Evolutionary conservation across 148 eudicot genomes (phyloP).

Genomic region (Talinum fruticosum): DNA sequence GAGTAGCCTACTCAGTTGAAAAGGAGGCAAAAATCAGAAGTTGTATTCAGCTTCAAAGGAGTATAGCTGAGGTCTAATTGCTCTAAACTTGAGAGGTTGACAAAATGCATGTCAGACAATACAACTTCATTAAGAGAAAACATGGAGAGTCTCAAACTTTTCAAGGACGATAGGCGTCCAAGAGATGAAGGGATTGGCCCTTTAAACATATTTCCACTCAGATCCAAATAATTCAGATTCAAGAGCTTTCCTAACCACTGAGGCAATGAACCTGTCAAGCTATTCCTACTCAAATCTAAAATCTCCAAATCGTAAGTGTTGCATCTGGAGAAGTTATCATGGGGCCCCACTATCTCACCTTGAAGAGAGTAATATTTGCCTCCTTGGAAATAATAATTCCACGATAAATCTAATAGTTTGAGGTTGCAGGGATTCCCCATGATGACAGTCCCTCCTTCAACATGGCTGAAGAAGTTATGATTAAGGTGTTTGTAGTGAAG

Average conservation of each 20-base stretch:
- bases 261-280: slow-evolving; percentile 29
- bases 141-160: not conserved
- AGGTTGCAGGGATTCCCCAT: not conserved
- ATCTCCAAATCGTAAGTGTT: not conserved
- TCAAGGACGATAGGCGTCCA: slow-evolving; percentile 3
- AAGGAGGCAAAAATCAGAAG: not conserved
- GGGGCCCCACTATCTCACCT: not conserved
- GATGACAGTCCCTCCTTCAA: not conserved
- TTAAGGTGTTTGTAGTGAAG: not conserved
- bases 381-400: no score
- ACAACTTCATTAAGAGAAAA: not conserved
- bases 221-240: not conserved
- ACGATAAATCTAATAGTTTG: not conserved
- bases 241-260: slow-evolving; percentile 11
- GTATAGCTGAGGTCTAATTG: not conserved
- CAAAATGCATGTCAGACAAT: not conserved
- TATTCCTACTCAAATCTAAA: slow-evolving; percentile 4
- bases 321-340: not conserved
- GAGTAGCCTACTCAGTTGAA: not conserved
- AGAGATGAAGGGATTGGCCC: slow-evolving; percentile 1
- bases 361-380: not conserved
- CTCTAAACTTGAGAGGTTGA: not conserved
- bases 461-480: not conserved
- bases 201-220: not conserved
- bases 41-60: not conserved